phyloP scores from a whole-genome alignment of 1,139 yeast genomes.

The Yarrowia galli region DNA sequence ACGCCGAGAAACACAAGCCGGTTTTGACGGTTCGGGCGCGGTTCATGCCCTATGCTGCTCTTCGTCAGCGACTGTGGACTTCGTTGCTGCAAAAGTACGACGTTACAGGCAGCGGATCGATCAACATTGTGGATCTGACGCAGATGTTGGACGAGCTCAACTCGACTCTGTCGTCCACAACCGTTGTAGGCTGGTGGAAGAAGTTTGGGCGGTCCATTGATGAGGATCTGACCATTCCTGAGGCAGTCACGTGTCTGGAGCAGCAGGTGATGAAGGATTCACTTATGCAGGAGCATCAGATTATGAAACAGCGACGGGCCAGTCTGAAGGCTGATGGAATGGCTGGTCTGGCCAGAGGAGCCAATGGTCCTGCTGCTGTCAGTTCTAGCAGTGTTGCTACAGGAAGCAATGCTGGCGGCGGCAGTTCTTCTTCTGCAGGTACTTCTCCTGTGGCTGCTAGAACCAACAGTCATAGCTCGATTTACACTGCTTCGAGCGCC shows the following conservation, averaged over 20 bases:
- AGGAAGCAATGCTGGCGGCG: neutral
- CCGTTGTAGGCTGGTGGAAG: conserved; percentile 58
- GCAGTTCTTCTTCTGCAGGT: neutral
- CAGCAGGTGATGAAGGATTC: conserved; percentile 49
- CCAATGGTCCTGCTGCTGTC: neutral
- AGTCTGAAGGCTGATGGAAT: neutral
- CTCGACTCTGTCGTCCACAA: conserved; percentile 60
- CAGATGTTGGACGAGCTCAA: conserved; percentile 70
- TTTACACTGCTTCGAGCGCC: conserved; percentile 3
- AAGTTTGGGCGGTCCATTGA: conserved; percentile 56
- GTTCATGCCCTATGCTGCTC: conserved; percentile 69
- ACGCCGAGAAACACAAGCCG: conserved; percentile 58
- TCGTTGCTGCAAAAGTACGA: conserved; percentile 65
- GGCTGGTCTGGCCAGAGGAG: neutral
- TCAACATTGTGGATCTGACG: conserved; percentile 63
- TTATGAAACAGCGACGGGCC: conserved; percentile 11
- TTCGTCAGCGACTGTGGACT: conserved; percentile 76
- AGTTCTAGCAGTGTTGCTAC: neutral
- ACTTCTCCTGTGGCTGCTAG: conserved; percentile 12
- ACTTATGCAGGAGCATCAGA: conserved; percentile 41
- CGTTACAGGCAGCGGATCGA: conserved; percentile 54
- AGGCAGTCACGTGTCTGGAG: conserved; percentile 65
- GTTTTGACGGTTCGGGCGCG: conserved; percentile 65
- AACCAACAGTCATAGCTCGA: conserved; percentile 4
- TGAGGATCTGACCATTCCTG: conserved; percentile 64